phyloP scores from a whole-genome alignment of 257 asterid genomes.

The Solanum bulbocastanum region DNA sequence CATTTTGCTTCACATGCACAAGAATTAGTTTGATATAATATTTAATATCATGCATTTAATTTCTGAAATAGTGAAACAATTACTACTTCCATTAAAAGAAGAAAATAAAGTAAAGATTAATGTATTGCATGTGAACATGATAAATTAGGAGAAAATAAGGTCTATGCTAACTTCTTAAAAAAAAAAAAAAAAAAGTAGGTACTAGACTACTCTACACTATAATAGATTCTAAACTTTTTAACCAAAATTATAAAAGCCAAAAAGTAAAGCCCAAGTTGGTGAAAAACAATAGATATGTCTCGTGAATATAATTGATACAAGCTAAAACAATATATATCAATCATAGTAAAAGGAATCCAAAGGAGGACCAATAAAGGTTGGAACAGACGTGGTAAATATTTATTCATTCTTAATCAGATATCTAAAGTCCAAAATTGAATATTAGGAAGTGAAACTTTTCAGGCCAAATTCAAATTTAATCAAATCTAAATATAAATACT shows the following conservation, averaged over 20 bases:
- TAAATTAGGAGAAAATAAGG: not conserved
- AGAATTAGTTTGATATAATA: not conserved
- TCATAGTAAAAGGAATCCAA: not conserved
- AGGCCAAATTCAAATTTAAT: not conserved
- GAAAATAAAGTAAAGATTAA: not conserved
- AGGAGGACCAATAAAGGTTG: not conserved
- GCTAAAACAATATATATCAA: not conserved
- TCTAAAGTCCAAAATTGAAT: rapidly evolving
- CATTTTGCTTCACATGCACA: not conserved
- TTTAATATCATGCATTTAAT: not conserved
- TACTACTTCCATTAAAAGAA: not conserved
- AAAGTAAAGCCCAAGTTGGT: not conserved
- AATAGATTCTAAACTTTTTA: not conserved
- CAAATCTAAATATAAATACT: rapidly evolving
- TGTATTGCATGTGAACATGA: not conserved
- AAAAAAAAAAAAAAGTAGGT: not conserved
- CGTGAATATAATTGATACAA: not conserved
- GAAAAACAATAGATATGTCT: not conserved
- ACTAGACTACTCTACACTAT: not conserved
- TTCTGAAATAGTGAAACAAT: not conserved
- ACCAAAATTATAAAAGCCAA: not conserved
- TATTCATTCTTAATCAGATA: not conserved
- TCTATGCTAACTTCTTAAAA: not conserved
- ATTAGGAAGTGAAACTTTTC: not conserved
- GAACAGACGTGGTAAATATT: not conserved